Evolutionary conservation across 1,284 basidiomycete species (phyloP), one percentile per base, ranked within the genome.

Genomic region (Malassezia cuniculi): DNA sequence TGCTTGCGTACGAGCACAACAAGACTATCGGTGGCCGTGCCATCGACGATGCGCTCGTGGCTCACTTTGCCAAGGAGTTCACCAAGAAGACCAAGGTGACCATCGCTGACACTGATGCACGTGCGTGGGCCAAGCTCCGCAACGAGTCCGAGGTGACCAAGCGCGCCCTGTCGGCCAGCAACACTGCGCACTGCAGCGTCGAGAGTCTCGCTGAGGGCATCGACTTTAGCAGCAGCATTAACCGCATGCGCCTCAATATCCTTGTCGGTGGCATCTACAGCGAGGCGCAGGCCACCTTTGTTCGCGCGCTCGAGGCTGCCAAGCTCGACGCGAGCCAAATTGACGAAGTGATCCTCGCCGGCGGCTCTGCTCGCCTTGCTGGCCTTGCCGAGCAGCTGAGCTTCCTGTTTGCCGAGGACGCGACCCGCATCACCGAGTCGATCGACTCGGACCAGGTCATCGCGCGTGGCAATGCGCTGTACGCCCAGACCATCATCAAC

Each of bases 71-170:
- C 39, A 82, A 89, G 67, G 90, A 97, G 61, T 97, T 97, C 69
- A 84, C 84, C 39, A 95, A 95, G 70, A 97, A 95, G 74, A 87
- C 81, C 27, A 89, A 89, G 70, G 76, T 77, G 17, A 72, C 79
- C 0, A 73, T 94, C 27, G 57, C 50, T 35, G 59, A 59, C 11
- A 27, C 51, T 19, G 63, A 69, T 43, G 77, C 79, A 62, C 82
- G 93, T 16, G 86, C 90, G 4, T 83, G 87, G 66, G 84, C 86
- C 34, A 94, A 93, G 69, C 77, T 97, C 27, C 76, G 83, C 19
- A 78, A 95, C 36, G 86, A 89, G 14, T 78, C 93, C 45, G 89
- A 95, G 68, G 80, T 89, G 67, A 90, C 87, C 27, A 97, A 97
- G 71, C 80, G 87, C 52, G 87, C 86, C 0, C 74, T 97, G 49